These are phyloP conservation scores for Hygrophila difformis DNA, from an alignment of 257 asterid species.

Conservation along the genomic window DNA sequence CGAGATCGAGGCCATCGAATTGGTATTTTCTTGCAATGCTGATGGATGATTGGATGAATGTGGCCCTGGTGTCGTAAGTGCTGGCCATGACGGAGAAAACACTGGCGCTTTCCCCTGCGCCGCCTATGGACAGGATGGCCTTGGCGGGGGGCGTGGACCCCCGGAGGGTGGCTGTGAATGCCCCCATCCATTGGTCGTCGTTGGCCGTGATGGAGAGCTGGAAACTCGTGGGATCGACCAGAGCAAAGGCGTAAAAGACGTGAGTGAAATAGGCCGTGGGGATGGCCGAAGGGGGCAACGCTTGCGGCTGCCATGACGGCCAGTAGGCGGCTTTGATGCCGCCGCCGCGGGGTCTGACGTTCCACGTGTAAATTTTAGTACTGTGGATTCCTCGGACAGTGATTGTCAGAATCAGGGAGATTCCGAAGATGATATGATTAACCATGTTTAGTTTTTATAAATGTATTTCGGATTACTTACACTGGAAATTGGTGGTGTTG, in stretches of 20 bases:
- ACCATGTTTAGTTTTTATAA: no score
- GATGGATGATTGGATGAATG: conserved; percentile 48
- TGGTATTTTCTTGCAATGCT: conserved; percentile 24
- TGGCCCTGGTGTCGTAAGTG: conserved; percentile 25
- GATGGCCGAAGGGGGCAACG: conserved; percentile 30
- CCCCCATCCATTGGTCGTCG: conserved; percentile 29
- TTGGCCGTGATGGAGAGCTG: conserved; percentile 25
- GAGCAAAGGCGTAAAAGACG: conserved; percentile 33
- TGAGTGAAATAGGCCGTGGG: conserved; percentile 49
- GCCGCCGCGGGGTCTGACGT: no score
- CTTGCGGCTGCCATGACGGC: conserved; percentile 32
- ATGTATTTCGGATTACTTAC: no score
- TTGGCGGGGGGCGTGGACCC: conserved; percentile 21
- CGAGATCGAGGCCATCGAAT: conserved; percentile 57
- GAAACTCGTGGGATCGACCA: conserved; percentile 32
- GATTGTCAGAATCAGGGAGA: no score
- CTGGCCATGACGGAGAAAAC: conserved; percentile 27
- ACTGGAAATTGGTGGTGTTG: no score
- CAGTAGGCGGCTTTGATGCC: no score
- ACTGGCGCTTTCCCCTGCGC: conserved; percentile 25
- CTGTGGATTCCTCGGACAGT: no score
- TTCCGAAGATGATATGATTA: no score
- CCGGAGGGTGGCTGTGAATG: conserved; percentile 37
- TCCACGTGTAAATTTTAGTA: no score
- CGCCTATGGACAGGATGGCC: conserved; percentile 47